Base-by-base conservation (phyloP, 345 rosid genomes). In the Psidium guajava region DNA sequence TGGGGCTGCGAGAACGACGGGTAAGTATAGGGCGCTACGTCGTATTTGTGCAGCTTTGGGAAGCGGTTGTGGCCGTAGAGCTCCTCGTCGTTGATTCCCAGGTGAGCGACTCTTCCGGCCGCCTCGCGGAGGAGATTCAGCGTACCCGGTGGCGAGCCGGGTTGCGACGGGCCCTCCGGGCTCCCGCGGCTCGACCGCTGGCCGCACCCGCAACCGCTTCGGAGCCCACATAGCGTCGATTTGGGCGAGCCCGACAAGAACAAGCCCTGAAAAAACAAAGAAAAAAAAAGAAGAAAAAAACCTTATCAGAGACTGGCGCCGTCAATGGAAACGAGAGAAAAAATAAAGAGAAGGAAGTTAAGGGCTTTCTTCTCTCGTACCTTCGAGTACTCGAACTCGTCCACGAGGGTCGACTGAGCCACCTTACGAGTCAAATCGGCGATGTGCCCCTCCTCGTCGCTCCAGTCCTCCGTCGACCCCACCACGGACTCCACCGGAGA, bases 401-500 rank as follows among this genome's bases (percentile, higher is more conserved):
- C 87, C 11, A 27, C 73, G 28, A 86, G 77, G 0, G 87, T 51
- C 0, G 87, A 82, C 50, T 24, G 85, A 25, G 85, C 82, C 44
- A 86, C 47, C 69, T n/a, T 69, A 15, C 59, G 25, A 20, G 81
- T 86, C 64, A 86, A 61, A n/a, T 53, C 87, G 24, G 82, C 54
- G 28, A 86, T 52, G 80, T 14, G 91, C 73, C 87, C 91, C 52
- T 91, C 95, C 69, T 93, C 96, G 32, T 91, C 96, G 69, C 91
- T 89, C 89, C 92, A 95, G 8, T 92, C 91, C 82, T 93, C 95
- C 6, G 90, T 84, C 27, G 96, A 95, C 21, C 94, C 92, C 2
- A 90, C 85, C 36, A 88, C 89, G 14, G 98, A 93, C 87, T 91
- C 96, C 57, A 91, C 90, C 52, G 96, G 95, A 21, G 95, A 93